Conservation (phyloP, 2,329 filamentous ascomycete genomes). For the Endocalyx cinctus region DNA sequence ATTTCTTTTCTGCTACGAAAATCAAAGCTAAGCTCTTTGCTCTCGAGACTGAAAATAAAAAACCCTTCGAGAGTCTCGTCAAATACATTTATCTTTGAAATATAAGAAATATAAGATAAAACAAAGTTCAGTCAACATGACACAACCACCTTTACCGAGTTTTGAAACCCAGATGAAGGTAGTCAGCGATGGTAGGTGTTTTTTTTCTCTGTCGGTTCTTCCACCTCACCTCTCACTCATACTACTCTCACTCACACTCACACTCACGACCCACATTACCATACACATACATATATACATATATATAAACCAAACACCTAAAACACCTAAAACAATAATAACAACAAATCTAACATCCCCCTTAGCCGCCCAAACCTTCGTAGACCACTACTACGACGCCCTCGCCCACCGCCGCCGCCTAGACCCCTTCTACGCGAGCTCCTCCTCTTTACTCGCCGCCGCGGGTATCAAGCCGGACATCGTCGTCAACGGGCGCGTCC, state of each 20-base stretch:
- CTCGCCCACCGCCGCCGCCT: constrained; percentile 60
- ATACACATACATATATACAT: constrained; percentile 1
- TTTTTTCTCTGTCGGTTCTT: background rate
- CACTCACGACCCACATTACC: too few relatives aligned
- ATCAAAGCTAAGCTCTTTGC: too few relatives aligned
- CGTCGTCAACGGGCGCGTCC: constrained; percentile 70
- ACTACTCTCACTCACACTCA: background rate
- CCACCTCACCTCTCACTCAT: background rate
- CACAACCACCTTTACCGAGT: constrained; percentile 10
- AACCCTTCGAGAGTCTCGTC: too few relatives aligned
- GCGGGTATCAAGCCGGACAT: constrained; percentile 61
- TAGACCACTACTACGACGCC: constrained; percentile 71
- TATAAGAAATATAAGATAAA: too few relatives aligned
- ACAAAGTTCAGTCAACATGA: too few relatives aligned
- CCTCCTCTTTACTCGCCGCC: constrained; percentile 44
- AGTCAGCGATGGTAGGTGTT: constrained; percentile 28
- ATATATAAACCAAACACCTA: too few relatives aligned
- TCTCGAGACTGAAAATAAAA: too few relatives aligned
- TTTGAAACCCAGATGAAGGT: constrained; percentile 28
- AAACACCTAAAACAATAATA: background rate
- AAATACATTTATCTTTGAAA: too few relatives aligned
- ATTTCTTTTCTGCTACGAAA: too few relatives aligned
- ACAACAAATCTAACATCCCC: constrained; percentile 1
- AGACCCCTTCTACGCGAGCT: constrained; percentile 65
- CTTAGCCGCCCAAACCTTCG: constrained; percentile 65